These are phyloP conservation scores for Coffea canephora DNA, from an alignment of 257 asterid species.

Conservation along the genomic window DNA sequence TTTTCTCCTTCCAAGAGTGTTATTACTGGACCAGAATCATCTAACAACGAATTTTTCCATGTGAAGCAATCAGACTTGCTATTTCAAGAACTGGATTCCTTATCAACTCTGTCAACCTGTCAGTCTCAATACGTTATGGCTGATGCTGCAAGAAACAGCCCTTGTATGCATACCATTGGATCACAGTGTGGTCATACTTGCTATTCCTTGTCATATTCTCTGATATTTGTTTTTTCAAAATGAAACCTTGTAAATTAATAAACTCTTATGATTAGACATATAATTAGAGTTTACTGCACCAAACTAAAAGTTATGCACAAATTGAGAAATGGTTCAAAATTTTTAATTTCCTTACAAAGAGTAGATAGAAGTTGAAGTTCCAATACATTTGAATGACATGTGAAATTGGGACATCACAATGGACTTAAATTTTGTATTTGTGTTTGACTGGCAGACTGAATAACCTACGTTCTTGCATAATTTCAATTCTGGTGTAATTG, in stretches of 20 bases:
- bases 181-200: constrained; percentile 42
- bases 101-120: constrained; percentile 47
- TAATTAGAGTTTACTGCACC: background rate
- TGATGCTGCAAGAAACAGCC: constrained; percentile 29
- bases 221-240: background rate
- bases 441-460: background rate
- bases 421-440: background rate
- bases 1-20: constrained; percentile 31
- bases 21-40: constrained; percentile 22
- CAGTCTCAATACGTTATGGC: constrained; percentile 41
- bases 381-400: background rate
- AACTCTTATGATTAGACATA: background rate
- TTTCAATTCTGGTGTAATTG: background rate
- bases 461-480: background rate
- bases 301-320: background rate
- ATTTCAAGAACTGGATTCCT: constrained; percentile 48
- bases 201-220: background rate
- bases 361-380: background rate
- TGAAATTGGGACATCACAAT: background rate
- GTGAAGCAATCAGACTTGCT: constrained; percentile 38
- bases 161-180: constrained; percentile 32
- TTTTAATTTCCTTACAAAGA: no score
- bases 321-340: no score
- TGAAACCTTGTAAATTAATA: background rate
- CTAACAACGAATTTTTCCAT: constrained; percentile 20